These are phyloP conservation scores for Citrus unshiu DNA, from an alignment of 345 rosid genomes.

Conservation along the genomic window DNA sequence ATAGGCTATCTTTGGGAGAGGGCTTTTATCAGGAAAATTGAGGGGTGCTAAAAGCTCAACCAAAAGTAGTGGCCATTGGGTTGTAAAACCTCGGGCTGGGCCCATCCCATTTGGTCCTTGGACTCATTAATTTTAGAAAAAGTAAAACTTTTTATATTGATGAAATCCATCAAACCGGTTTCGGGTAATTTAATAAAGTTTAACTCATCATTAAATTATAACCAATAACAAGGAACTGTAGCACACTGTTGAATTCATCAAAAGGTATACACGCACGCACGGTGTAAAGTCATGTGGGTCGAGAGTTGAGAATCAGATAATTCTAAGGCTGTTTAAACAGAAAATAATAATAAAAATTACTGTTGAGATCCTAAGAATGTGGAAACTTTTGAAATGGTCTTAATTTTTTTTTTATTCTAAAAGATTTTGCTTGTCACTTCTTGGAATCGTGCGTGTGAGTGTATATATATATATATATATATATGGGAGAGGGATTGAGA, in stretches of 20 bases:
- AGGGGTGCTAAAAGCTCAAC: too few species aligned
- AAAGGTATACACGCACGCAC: background rate
- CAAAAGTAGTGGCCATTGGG: too few species aligned
- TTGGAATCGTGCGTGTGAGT: background rate
- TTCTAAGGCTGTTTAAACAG: background rate
- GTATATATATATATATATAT: too few species aligned
- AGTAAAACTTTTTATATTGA: background rate
- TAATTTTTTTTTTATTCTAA: background rate
- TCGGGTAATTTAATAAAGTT: too few species aligned
- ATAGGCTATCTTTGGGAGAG: too few species aligned
- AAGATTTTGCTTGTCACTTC: background rate
- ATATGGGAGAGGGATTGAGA: background rate
- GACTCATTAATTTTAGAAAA: too few species aligned
- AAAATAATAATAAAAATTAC: background rate
- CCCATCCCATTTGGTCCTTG: too few species aligned
- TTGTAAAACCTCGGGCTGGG: too few species aligned
- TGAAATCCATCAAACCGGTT: background rate
- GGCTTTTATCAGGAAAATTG: too few species aligned
- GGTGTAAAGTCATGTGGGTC: background rate
- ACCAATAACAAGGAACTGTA: background rate
- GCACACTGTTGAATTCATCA: background rate
- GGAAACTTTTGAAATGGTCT: conserved; percentile 4
- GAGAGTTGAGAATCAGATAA: background rate
- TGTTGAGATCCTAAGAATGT: conserved; percentile 1
- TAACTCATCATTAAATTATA: background rate